Base-by-base conservation (phyloP, 768 basidiomycete species). In the Calocybe gangraenosa region DNA sequence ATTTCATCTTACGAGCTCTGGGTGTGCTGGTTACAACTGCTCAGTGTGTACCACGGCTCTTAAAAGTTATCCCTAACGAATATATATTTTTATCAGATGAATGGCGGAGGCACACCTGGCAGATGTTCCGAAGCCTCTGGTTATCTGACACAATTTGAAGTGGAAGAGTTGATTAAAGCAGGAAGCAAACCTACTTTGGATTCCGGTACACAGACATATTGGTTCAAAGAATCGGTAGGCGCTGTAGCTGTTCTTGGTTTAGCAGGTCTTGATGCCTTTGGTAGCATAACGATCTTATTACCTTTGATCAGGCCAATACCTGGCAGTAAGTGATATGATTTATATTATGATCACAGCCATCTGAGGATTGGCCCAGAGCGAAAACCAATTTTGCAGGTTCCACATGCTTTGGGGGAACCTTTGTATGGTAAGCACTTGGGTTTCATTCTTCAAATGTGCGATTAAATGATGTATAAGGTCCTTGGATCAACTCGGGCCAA, bases 341-440 rank as follows among this genome's bases (percentile, higher is more conserved):
- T 23, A 17, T 17, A n/a, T 40, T 30, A 13, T 14, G 7, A 10
- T 9, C 25, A 17, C 19, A 31, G 23, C n/a, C 8, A 13, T 13
- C 7, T 20, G 22, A 3, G 1, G 7, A 2, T 11, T 23, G 45
- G 47, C 25, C 42, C 37, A 7, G 46, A 54, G 36, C 40, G 25
- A 14, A n/a, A n/a, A n/a, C n/a, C n/a, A 37, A 39, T 10, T 54
- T 55, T 25, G 53, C 53, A 7, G 50, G 15, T 13, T 13, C 39
- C 7, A 48, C 43, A 17, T 55, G 53, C 41, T 55, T 55, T 44
- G 53, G 53, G 2, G 53, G 53, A 2, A 52, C 47, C 2, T 55
- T 55, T 32, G 42, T 55, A 13, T 55, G 53, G 53, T 54, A 31
- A 31, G 30, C 30, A 8, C 14, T 8, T 31, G 14, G 14, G 8